Base-by-base conservation (phyloP, 2,329 filamentous ascomycete genomes). In the Neurospora sp. region DNA sequence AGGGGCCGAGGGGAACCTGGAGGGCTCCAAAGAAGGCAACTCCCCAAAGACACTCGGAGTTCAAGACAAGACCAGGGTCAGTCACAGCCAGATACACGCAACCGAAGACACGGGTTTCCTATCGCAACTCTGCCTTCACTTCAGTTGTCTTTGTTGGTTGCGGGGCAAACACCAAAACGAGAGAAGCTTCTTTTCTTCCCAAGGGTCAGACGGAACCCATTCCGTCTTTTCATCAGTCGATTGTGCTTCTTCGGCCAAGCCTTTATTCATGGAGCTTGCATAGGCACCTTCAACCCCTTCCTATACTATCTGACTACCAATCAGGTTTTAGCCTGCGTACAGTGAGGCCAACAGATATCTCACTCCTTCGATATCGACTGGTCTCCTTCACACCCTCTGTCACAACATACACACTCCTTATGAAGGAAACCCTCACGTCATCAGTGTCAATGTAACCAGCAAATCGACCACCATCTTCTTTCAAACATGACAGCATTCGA, bases 401-500 rank as follows among this genome's bases (percentile, higher is more conserved):
- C 52, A 33, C 6, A 17, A 28, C 23, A 28, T 1, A 17, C 52
- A 65, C 57, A 66, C 19, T 28, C 67, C 36, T 28, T 46, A 46
- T 46, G 28, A 65, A 40, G n/a, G 41, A 43, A 15, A n/a, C 12
- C 39, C 33, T 68, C 41, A 28, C 33, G n/a, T 52, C 68, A 38
- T 33, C 37, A 6, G 52, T n/a, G 52, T 62, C 52, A 62, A 62
- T 62, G 52, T 62, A 62, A 62, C 52, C 66, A 19, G 36, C 66
- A 39, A 67, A 23, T 28, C n/a, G 17, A 67, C 36, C 2, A 28
- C 66, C 36, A 66, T 66, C n/a, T 41, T 39, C 23, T 38, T 39
- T 33, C 46, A 57, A 33, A 23, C 70, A 70, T 39, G n/a, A 72
- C 74, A 70, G 57, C 68, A 5, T 41, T 67, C 68, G 71, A 73